Percentiles rank a stretch among this genome's conserved stretches.
Evolutionary conservation across 2,329 filamentous ascomycete species (phyloP).

Genomic region (Fusarium fujikuroi): DNA sequence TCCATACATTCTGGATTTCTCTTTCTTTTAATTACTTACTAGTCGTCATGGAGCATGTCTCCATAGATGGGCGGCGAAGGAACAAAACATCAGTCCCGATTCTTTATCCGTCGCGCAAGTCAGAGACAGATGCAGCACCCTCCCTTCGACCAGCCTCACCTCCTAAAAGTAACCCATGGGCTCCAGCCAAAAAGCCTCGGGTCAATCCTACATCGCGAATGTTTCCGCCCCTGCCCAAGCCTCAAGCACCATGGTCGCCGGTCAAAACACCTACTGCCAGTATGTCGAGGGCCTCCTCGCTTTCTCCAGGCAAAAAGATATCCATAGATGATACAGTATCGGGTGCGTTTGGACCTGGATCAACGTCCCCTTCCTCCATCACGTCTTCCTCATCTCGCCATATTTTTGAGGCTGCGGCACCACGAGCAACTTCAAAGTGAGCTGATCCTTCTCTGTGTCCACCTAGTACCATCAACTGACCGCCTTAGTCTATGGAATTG

Average conservation of each 20-base stretch:
- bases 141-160: slow-evolving; percentile 48
- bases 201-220: slow-evolving; percentile 6
- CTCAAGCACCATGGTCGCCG: slow-evolving; percentile 3
- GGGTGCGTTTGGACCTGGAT: slow-evolving; percentile 7
- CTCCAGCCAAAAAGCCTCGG: slow-evolving; percentile 2
- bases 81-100: slow-evolving; percentile 26
- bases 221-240: slow-evolving; percentile 40
- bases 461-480: slow-evolving; percentile 20
- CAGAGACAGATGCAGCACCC: slow-evolving; percentile 12
- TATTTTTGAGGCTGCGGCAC: slow-evolving; percentile 42
- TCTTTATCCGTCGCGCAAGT: slow-evolving; percentile 19
- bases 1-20: background rate
- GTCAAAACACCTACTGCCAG: slow-evolving; percentile 10
- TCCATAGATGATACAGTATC: slow-evolving; percentile 16
- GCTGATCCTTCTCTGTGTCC: background rate
- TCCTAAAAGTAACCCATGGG: slow-evolving; percentile 50
- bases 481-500: slow-evolving; percentile 46
- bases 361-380: slow-evolving; percentile 38
- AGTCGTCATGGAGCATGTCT: slow-evolving; percentile 38
- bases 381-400: slow-evolving; percentile 37
- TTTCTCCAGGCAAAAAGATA: slow-evolving; percentile 12
- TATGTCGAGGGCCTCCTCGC: slow-evolving; percentile 26
- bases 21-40: background rate
- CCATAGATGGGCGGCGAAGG: slow-evolving; percentile 44
- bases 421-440: slow-evolving; percentile 44